Base-by-base conservation (phyloP, 495 filamentous ascomycete genomes). In the Aspergillus diversus region DNA sequence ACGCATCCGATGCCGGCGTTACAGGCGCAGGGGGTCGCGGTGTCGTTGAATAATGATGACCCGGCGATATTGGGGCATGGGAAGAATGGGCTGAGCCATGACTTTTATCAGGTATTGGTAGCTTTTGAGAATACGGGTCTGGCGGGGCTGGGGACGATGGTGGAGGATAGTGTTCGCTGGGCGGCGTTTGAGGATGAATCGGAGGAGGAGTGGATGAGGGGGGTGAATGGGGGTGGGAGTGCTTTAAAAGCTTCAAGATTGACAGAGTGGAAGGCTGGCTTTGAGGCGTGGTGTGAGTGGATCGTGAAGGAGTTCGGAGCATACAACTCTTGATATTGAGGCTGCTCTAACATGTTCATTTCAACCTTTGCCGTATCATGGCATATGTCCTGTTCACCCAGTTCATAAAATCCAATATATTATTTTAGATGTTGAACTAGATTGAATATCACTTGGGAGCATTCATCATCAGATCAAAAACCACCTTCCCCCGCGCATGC, bases 81-180 rank as follows among this genome's bases (percentile, higher is more conserved):
- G 54, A 83, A 77, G 21, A 90, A 86, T 33, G 91, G 90, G 12
- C 86, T 92, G 77, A 92, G 89, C 5, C 90, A 96, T 76, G 92
- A 96, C 69, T 97, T 94, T 75, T 97, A 92, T 91, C 92, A 96
- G 75, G 90, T 90, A 7, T 74, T 97, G 48, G 90, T 94, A 66
- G 90, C 89, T 4, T 91, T 92, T 79, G 86, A 95, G 62, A 96
- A 92, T 67, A 83, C 96, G 12, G 94, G 93, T 12, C 73, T 96
- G 35, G 63, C 65, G 8, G 73, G 75, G 6, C 59, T 64, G 17
- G 62, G 57, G 9, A 56, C 56, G 2, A 64, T 64, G 62, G 62
- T 57, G 33, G 62, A 64, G 43, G 62, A 64, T 51, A 60, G 57
- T 51, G 52, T 64, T 6, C 39, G 62, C 31, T 64, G 62, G 62